These are phyloP conservation scores for Saturnispora sanitii DNA, from an alignment of 805 yeast genomes.

Conservation along the genomic window DNA sequence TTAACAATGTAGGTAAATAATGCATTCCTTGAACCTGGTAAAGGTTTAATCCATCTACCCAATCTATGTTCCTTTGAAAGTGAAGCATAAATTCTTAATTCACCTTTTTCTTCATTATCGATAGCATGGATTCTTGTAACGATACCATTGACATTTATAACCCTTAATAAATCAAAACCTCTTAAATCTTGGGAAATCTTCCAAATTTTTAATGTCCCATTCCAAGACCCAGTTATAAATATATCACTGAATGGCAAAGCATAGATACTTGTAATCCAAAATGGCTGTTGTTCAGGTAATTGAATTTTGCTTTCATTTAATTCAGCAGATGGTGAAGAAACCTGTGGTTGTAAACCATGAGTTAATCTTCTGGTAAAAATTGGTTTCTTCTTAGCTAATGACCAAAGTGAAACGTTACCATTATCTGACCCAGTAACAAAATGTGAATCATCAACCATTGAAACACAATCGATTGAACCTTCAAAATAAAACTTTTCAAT, in stretches of 20 bases:
- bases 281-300: conserved; percentile 68
- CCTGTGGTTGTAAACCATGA: conserved; percentile 54
- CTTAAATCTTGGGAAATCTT: conserved; percentile 55
- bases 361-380: conserved; percentile 55
- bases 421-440: conserved; percentile 94
- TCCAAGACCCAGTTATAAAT: conserved; percentile 83
- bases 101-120: conserved; percentile 43
- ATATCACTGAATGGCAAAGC: conserved; percentile 80
- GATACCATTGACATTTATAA: conserved; percentile 56
- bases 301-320: conserved; percentile 32
- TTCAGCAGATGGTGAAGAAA: conserved; percentile 42
- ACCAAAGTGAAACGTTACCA: conserved; percentile 87
- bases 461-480: conserved; percentile 83
- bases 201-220: conserved; percentile 75
- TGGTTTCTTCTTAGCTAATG: conserved; percentile 83
- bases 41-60: conserved; percentile 73
- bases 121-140: conserved; percentile 51
- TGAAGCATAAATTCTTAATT: conserved; percentile 51
- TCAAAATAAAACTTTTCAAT: conserved; percentile 42
- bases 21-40: conserved; percentile 65
- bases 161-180: conserved; percentile 46
- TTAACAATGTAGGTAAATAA: conserved; percentile 45
- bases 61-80: conserved; percentile 78
- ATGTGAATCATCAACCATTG: conserved; percentile 86
- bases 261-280: conserved; percentile 72